These are phyloP conservation scores for Scedosporium dehoogii DNA, from an alignment of 2,329 filamentous ascomycete genomes.

Conservation along the genomic window DNA sequence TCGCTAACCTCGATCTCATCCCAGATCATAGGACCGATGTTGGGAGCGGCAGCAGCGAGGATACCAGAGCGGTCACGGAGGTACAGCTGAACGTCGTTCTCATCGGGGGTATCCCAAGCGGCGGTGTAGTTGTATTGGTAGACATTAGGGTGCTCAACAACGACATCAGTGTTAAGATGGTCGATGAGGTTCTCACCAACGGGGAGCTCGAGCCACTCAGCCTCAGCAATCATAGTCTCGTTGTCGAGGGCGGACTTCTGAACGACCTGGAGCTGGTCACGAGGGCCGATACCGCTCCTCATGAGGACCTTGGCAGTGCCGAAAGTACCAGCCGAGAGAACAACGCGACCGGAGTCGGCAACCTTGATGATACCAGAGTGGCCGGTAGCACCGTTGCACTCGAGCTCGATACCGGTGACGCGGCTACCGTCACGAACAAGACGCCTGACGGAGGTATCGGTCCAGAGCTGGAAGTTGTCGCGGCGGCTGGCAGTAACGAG, in stretches of 20 bases:
- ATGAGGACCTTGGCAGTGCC: conserved; percentile 61
- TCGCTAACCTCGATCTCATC: conserved; percentile 48
- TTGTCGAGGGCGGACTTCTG: conserved; percentile 36
- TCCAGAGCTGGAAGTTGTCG: conserved; percentile 57
- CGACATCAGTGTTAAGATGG: conserved; percentile 41
- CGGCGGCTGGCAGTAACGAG: conserved; percentile 50
- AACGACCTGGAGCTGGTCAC: conserved; percentile 46
- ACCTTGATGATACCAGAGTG: conserved; percentile 51
- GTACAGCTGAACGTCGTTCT: conserved; percentile 31
- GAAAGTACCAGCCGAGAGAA: conserved; percentile 59
- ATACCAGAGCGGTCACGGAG: conserved; percentile 42
- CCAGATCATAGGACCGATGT: conserved; percentile 48
- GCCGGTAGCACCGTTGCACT: conserved; percentile 40
- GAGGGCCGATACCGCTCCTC: conserved; percentile 57
- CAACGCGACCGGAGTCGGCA: conserved; percentile 52
- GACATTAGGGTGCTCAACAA: conserved; percentile 32
- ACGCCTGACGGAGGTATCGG: conserved; percentile 55
- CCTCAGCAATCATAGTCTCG: conserved; percentile 36
- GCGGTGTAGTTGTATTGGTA: conserved; percentile 56
- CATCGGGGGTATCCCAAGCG: conserved; percentile 42
- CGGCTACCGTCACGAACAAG: conserved; percentile 53
- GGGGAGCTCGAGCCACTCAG: conserved; percentile 46
- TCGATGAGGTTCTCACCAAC: conserved; percentile 51
- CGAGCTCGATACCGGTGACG: conserved; percentile 59
- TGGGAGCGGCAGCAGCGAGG: conserved; percentile 53